Evolutionary conservation across 495 filamentous ascomycete genomes (phyloP).

Genomic region (Trichoderma gamsii): DNA sequence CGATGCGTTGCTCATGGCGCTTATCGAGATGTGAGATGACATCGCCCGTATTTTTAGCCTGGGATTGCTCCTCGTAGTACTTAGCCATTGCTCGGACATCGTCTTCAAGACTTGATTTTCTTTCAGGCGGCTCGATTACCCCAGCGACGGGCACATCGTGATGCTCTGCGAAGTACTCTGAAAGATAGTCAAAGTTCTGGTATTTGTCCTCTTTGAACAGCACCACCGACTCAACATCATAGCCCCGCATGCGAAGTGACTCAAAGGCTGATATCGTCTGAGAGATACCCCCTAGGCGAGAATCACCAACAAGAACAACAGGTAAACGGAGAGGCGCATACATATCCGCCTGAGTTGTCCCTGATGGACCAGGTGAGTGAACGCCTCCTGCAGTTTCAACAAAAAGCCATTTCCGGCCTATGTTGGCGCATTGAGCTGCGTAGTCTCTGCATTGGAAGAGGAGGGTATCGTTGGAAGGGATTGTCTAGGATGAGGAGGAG

Average conservation of each 20-base stretch:
- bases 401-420: conserved; percentile 41
- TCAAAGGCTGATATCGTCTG: conserved; percentile 70
- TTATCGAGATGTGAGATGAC: conserved; percentile 42
- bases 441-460: conserved; percentile 39
- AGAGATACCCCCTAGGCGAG: conserved; percentile 66
- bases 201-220: conserved; percentile 58
- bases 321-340: conserved; percentile 66
- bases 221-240: conserved; percentile 61
- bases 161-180: conserved; percentile 50
- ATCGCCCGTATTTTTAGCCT: conserved; percentile 20
- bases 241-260: conserved; percentile 64
- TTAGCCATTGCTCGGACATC: conserved; percentile 42
- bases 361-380: conserved; percentile 65
- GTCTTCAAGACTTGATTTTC: conserved; percentile 33
- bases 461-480: conserved; percentile 45
- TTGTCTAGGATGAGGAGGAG: conserved; percentile 19
- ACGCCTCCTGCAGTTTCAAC: conserved; percentile 76
- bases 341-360: conserved; percentile 67
- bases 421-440: conserved; percentile 40
- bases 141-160: conserved; percentile 50
- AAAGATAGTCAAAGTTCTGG: conserved; percentile 58
- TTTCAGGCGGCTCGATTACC: conserved; percentile 48
- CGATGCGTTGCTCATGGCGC: conserved; percentile 47
- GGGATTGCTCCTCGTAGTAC: conserved; percentile 54
- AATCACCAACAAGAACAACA: conserved; percentile 65